Conservation (phyloP, 495 filamentous ascomycete genomes). For the Aspergillus biplanus region DNA sequence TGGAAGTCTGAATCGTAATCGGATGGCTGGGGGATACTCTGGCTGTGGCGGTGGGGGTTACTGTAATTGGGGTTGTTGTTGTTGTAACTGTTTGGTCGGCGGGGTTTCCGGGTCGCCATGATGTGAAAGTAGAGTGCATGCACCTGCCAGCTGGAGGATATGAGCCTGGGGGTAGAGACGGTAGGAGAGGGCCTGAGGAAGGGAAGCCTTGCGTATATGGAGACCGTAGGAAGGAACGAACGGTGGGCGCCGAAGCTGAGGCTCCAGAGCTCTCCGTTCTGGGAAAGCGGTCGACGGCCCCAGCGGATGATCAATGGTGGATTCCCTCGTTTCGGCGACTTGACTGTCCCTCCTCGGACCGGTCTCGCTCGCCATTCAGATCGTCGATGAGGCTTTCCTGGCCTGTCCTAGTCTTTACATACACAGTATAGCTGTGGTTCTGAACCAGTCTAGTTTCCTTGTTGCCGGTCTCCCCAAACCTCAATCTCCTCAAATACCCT, state of each 20-base stretch:
- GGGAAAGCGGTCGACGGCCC: constrained; percentile 24
- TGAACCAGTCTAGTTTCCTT: neutral
- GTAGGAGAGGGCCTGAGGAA: constrained; percentile 1
- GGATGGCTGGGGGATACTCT: constrained; percentile 44
- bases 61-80: constrained; percentile 39
- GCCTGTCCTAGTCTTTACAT: neutral
- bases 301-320: neutral
- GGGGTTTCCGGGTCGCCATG: constrained; percentile 43
- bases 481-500: neutral
- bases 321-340: neutral
- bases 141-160: neutral
- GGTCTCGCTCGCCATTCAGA: constrained; percentile 1
- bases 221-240: neutral
- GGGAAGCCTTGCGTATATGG: neutral
- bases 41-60: constrained; percentile 37
- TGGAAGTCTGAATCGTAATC: constrained; percentile 70
- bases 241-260: constrained; percentile 12
- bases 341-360: neutral
- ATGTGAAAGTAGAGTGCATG: constrained; percentile 7
- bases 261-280: constrained; percentile 19
- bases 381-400: neutral
- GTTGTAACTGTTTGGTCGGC: constrained; percentile 39
- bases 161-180: neutral
- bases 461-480: neutral
- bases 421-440: neutral